A percentile compares a stretch with the other conserved stretches of the same genome.
Conservation (phyloP, 139 green algal species). For the Chlamydomonas schloesseri region DNA sequence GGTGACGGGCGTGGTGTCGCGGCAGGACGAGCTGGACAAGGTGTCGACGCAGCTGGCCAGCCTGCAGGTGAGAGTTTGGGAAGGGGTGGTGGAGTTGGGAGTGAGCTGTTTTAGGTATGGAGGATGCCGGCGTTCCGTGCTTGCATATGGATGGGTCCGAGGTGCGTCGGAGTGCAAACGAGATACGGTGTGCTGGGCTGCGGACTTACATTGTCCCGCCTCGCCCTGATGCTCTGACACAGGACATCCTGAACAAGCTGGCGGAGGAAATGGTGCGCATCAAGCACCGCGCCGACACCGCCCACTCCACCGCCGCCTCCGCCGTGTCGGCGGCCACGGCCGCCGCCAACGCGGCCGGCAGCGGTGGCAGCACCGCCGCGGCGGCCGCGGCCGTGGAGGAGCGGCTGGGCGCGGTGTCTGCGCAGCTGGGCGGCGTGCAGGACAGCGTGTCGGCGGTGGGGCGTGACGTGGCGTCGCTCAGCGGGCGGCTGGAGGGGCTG, state of each 20-base stretch:
- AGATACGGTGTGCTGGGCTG: too few relatives aligned
- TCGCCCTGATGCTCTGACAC: too few relatives aligned
- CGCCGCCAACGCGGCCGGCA: not conserved
- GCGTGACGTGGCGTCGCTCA: conserved; percentile 10
- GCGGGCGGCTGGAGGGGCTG: not conserved
- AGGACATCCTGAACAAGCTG: conserved; percentile 40
- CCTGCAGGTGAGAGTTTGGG: conserved; percentile 33
- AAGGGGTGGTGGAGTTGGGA: too few relatives aligned
- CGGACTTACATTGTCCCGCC: too few relatives aligned
- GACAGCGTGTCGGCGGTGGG: conserved; percentile 13
- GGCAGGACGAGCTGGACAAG: conserved; percentile 49
- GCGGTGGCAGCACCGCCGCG: not conserved
- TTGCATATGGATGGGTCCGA: too few relatives aligned
- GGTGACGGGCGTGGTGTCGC: conserved; percentile 22
- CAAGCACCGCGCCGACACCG: conserved; percentile 37
- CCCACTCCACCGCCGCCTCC: not conserved
- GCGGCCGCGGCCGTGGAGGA: not conserved
- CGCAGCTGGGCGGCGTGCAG: not conserved
- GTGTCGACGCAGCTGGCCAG: conserved; percentile 43
- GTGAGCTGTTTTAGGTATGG: too few relatives aligned
- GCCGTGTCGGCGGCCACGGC: not conserved
- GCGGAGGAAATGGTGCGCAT: conserved; percentile 51
- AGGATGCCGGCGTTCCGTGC: too few relatives aligned
- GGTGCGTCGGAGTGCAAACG: too few relatives aligned
- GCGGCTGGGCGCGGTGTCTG: not conserved